A percentile compares a stretch with the other conserved stretches of the same genome.
Conservation (phyloP, 371 early-diverging fungal species). For the Mortierella sp. region DNA sequence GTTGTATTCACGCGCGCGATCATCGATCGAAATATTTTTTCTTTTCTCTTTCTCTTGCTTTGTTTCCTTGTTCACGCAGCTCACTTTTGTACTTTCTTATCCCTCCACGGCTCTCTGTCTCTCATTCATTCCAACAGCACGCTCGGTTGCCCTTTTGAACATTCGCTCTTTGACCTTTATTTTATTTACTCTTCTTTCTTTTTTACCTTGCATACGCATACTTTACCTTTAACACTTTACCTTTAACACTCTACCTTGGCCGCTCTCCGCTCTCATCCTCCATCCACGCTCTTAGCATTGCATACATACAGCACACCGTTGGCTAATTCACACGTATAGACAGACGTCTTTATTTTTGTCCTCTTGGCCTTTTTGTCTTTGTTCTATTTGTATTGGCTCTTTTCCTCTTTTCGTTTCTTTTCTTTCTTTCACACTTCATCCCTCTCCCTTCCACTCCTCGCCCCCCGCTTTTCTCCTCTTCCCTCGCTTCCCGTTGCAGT, state of each 20-base stretch:
- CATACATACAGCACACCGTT: neutral
- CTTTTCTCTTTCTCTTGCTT: neutral
- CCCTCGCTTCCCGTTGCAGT: neutral
- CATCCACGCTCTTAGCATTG: neutral
- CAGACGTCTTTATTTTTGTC: neutral
- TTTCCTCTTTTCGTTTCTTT: neutral
- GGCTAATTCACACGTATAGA: neutral
- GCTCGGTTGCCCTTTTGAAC: neutral
- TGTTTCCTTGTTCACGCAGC: too few species aligned
- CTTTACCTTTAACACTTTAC: too few species aligned
- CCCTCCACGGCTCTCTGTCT: neutral
- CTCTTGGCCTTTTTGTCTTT: neutral
- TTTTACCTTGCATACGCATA: neutral
- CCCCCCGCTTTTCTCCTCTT: neutral
- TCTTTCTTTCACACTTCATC: neutral
- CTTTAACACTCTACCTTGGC: neutral
- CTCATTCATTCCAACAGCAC: neutral
- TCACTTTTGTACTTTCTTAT: neutral
- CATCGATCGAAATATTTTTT: neutral
- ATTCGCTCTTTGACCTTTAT: too few species aligned
- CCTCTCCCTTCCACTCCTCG: constrained; percentile 5
- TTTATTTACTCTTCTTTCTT: neutral
- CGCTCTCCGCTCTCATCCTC: neutral
- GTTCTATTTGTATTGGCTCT: neutral
- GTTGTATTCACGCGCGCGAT: neutral